These are phyloP conservation scores for Caryopteris hybrid DNA, from an alignment of 305 asterid genomes.

Conservation along the genomic window DNA sequence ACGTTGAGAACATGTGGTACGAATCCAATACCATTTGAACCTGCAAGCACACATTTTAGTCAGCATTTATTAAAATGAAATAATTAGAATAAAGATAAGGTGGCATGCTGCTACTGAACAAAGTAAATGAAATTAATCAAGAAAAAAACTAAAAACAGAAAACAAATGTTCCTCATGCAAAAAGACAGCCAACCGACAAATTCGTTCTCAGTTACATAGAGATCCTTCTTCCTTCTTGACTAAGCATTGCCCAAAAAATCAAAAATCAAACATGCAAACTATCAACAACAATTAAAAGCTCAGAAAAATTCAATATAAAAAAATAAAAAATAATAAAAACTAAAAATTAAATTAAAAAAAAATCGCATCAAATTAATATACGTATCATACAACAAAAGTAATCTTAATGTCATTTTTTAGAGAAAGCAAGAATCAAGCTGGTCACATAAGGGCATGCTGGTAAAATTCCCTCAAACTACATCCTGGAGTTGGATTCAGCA, in stretches of 20 bases:
- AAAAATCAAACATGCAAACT: not conserved
- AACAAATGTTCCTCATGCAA: not conserved
- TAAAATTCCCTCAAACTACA: conserved; percentile 9
- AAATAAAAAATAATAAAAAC: too few species aligned
- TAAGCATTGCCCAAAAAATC: not conserved
- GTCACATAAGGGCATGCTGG: conserved; percentile 9
- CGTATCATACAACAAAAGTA: not conserved
- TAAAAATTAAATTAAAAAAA: too few species aligned
- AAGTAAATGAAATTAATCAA: too few species aligned
- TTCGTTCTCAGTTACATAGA: not conserved
- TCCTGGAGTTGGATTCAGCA: conserved; percentile 9
- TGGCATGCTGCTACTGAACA: not conserved
- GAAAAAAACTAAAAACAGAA: conserved; percentile 1
- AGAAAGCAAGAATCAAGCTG: not conserved
- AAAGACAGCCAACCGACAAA: not conserved
- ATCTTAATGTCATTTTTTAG: not conserved
- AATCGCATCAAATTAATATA: too few species aligned
- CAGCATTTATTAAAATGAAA: not conserved
- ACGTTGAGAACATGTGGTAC: conserved; percentile 26
- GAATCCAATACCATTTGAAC: conserved; percentile 23
- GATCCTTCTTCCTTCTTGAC: conserved; percentile 4
- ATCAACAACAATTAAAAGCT: too few species aligned
- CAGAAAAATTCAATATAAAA: too few species aligned
- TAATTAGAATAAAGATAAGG: conserved; percentile 6
- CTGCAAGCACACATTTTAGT: conserved; percentile 24